Evolutionary conservation across 495 filamentous ascomycete species (phyloP).

Genomic region (Penicillium egyptiacum): DNA sequence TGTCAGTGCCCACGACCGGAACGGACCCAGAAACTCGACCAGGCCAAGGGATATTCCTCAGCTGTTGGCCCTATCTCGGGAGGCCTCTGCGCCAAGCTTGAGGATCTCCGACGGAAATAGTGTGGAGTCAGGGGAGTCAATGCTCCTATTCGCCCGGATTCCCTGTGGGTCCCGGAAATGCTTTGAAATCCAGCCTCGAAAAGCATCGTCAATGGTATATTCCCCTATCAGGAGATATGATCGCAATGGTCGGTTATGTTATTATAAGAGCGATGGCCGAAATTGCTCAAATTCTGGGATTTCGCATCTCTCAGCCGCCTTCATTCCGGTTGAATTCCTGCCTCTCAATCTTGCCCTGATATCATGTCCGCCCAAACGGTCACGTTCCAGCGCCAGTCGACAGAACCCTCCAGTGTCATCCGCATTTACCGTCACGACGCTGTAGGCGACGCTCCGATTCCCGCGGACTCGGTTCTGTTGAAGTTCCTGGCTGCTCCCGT

Average conservation of each 20-base stretch:
- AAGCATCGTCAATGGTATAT: background rate
- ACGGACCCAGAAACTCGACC: background rate
- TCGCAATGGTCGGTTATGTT: background rate
- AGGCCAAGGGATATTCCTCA: background rate
- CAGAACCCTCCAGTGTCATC: constrained; percentile 5
- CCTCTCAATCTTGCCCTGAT: too few species aligned
- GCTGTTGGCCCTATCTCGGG: background rate
- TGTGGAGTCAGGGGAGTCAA: background rate
- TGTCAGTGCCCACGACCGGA: background rate
- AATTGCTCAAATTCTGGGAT: too few species aligned
- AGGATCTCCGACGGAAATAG: constrained; percentile 3
- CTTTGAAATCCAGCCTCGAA: background rate
- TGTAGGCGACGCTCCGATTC: background rate
- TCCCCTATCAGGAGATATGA: background rate
- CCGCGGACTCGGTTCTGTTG: constrained; percentile 10
- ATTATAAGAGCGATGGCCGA: constrained; percentile 1
- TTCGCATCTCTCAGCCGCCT: too few species aligned
- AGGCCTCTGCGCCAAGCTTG: background rate
- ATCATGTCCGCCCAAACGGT: constrained; percentile 3
- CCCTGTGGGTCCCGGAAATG: constrained; percentile 1
- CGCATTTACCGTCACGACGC: background rate
- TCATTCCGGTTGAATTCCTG: too few species aligned
- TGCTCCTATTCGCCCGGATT: background rate
- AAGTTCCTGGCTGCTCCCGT: constrained; percentile 18
- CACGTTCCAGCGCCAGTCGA: constrained; percentile 2